A percentile compares a stretch with the other conserved stretches of the same genome.
Conservation (phyloP, 2,329 filamentous ascomycete species). For the Colletotrichum kahawae region DNA sequence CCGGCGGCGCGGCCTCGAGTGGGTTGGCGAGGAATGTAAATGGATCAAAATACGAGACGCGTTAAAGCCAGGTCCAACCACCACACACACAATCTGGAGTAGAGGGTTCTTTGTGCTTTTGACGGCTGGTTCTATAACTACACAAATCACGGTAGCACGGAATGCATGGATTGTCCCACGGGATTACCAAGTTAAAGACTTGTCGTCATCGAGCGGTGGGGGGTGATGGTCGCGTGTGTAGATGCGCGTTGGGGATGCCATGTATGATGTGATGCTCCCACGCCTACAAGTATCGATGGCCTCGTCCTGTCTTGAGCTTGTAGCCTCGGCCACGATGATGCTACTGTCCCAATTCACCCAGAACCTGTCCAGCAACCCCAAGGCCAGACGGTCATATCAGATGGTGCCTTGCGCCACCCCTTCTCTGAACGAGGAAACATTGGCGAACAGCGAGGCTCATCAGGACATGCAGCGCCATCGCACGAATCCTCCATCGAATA, state of each 20-base stretch:
- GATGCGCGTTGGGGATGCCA: no score
- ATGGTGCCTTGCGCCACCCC: no score
- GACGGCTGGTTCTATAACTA: slow-evolving; percentile 26
- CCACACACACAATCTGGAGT: slow-evolving; percentile 21
- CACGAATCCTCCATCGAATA: neutral
- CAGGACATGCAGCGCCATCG: neutral
- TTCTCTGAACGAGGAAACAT: no score
- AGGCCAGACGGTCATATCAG: neutral
- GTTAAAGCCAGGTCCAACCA: neutral
- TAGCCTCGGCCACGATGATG: neutral
- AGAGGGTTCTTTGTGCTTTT: slow-evolving; percentile 26
- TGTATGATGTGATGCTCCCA: neutral
- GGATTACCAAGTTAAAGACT: slow-evolving; percentile 18
- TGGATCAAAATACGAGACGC: slow-evolving; percentile 3
- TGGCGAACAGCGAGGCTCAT: no score
- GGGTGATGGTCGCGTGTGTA: neutral
- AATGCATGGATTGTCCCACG: slow-evolving; percentile 28
- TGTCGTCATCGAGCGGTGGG: neutral
- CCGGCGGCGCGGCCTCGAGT: neutral
- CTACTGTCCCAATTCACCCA: no score
- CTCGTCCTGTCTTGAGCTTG: neutral
- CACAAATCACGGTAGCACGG: slow-evolving; percentile 27
- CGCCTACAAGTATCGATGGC: accelerated
- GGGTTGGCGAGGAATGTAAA: neutral
- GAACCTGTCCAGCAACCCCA: no score